These are phyloP conservation scores for Fusarium pilosicola DNA, from an alignment of 2,329 filamentous ascomycete species.

Conservation along the genomic window DNA sequence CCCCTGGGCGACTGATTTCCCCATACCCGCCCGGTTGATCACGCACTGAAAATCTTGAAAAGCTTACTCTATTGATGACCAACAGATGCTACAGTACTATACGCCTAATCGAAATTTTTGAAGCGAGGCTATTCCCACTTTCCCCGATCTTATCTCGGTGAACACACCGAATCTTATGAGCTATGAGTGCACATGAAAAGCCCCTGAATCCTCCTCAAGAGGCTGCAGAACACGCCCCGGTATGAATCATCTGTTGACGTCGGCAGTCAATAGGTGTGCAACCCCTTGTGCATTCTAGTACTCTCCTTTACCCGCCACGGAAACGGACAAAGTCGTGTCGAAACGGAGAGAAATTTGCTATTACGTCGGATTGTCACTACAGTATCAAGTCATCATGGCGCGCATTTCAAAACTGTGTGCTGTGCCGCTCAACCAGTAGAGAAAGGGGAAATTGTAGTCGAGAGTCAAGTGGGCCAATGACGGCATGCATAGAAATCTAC, in stretches of 20 bases:
- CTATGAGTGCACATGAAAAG: not conserved
- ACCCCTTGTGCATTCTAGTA: not conserved
- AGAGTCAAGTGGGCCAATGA: slow-evolving; percentile 36
- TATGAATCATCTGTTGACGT: slow-evolving; percentile 30
- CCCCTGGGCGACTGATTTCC: slow-evolving; percentile 20
- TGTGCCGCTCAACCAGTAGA: slow-evolving; percentile 25
- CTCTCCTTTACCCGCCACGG: slow-evolving; percentile 10
- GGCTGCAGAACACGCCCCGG: slow-evolving; percentile 1
- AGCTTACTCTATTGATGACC: not conserved
- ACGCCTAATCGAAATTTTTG: not conserved
- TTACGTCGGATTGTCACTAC: slow-evolving; percentile 29
- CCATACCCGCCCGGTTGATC: slow-evolving; percentile 18
- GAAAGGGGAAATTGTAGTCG: slow-evolving; percentile 11
- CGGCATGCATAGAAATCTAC: slow-evolving; percentile 29
- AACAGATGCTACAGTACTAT: not conserved
- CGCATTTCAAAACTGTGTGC: not conserved
- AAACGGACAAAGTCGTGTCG: slow-evolving; percentile 27
- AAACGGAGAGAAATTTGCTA: slow-evolving; percentile 27
- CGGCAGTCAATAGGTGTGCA: not conserved
- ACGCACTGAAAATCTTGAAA: not conserved
- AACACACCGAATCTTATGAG: not conserved
- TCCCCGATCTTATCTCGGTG: not conserved
- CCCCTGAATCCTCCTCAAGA: slow-evolving; percentile 1
- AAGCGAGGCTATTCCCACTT: slow-evolving; percentile 17
- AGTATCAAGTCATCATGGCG: slow-evolving; percentile 12